Conservation (phyloP, 805 yeast species). For the Barnettozyma californica region DNA sequence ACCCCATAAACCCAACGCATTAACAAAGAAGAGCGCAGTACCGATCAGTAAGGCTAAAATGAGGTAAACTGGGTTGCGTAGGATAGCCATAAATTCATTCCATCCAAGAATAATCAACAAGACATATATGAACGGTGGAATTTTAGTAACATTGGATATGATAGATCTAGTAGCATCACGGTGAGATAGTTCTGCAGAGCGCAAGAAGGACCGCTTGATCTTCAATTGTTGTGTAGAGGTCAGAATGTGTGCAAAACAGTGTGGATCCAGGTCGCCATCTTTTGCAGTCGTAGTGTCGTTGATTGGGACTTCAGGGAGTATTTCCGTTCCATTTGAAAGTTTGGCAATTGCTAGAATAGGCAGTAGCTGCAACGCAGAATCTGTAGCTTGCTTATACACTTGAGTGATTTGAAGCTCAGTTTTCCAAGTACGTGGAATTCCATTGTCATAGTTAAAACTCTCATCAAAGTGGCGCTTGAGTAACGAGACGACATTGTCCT, state of each 20-base stretch:
- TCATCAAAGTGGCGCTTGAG: constrained; percentile 81
- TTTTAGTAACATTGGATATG: constrained; percentile 66
- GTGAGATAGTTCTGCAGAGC: constrained; percentile 71
- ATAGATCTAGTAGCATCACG: constrained; percentile 88
- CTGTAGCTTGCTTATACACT: constrained; percentile 55
- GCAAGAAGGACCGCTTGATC: constrained; percentile 56
- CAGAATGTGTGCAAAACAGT: constrained; percentile 52
- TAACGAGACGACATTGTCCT: constrained; percentile 59
- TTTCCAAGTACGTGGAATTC: constrained; percentile 78
- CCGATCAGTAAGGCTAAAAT: constrained; percentile 50
- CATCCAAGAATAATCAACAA: constrained; percentile 79
- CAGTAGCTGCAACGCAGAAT: constrained; percentile 48
- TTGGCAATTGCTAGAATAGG: constrained; percentile 53
- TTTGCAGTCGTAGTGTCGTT: constrained; percentile 34
- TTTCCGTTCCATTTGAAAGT: constrained; percentile 45
- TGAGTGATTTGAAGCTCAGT: constrained; percentile 67
- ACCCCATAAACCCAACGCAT: constrained; percentile 66
- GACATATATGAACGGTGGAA: constrained; percentile 79
- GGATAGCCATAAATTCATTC: constrained; percentile 88
- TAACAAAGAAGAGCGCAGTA: constrained; percentile 62
- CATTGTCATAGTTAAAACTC: constrained; percentile 76
- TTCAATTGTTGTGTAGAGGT: constrained; percentile 51
- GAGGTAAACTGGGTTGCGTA: constrained; percentile 82
- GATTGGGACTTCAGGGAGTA: constrained; percentile 54
- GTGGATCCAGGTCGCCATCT: constrained; percentile 35